These are phyloP conservation scores for Tricholomella constricta DNA, from an alignment of 768 basidiomycete species.

Conservation along the genomic window DNA sequence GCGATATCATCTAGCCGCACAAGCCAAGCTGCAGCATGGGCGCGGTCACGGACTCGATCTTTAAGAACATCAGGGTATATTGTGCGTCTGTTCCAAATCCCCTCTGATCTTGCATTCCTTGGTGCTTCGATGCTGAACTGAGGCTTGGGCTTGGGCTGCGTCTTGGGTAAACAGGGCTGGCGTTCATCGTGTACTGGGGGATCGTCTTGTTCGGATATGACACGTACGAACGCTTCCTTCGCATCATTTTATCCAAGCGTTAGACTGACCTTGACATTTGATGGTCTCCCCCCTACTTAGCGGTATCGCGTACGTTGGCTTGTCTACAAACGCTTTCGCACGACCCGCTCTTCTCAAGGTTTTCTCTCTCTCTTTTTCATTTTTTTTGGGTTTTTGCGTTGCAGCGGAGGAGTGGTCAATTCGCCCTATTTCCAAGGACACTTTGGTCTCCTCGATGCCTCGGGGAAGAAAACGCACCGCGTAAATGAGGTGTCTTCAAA, in stretches of 20 bases:
- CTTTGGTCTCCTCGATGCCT: conserved; percentile 56
- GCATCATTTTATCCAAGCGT: background rate
- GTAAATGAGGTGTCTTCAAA: conserved; percentile 66
- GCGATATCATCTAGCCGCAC: too few relatives aligned
- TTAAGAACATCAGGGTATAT: conserved; percentile 24
- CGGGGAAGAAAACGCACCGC: conserved; percentile 41
- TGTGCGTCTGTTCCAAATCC: too few relatives aligned
- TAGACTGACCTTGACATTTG: background rate
- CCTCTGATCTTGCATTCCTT: background rate
- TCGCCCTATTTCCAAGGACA: conserved; percentile 56
- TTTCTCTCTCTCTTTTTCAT: too few relatives aligned
- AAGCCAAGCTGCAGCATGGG: background rate
- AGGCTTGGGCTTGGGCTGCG: background rate
- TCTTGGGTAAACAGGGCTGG: conserved; percentile 19
- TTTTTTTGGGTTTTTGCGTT: too few relatives aligned
- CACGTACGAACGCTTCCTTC: conserved; percentile 25
- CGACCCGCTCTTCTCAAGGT: too few relatives aligned
- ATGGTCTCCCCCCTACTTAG: conserved; percentile 10
- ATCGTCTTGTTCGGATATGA: conserved; percentile 27
- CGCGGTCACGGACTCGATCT: background rate
- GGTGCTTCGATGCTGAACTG: background rate
- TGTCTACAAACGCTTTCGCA: background rate
- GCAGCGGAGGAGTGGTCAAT: conserved; percentile 21
- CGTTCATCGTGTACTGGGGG: conserved; percentile 27
- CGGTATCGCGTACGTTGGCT: conserved; percentile 22